Evolutionary conservation across 352 stramenopile genomes (phyloP).

Genomic region (Peronospora belbahrii): DNA sequence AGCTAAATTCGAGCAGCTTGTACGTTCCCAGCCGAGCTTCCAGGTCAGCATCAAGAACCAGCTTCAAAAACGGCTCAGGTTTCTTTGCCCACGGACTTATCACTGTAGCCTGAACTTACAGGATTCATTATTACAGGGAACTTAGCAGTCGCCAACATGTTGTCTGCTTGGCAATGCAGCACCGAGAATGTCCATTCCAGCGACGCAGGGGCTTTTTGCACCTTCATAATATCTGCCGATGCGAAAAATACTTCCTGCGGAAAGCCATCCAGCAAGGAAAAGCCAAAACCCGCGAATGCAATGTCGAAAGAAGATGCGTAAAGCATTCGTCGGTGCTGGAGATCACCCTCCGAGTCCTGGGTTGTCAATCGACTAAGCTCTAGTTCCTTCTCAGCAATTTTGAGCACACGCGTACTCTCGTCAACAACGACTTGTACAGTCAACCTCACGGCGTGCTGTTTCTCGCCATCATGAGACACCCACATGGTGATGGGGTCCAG

Average conservation of each 20-base stretch:
- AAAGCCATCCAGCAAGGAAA: slow-evolving; percentile 68
- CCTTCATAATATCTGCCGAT: slow-evolving; percentile 65
- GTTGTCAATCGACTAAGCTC: slow-evolving; percentile 60
- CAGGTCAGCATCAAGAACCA: slow-evolving; percentile 74
- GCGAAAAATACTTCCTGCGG: slow-evolving; percentile 80
- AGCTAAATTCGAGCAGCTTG: slow-evolving; percentile 66
- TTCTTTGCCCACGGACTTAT: slow-evolving; percentile 56
- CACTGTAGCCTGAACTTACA: slow-evolving; percentile 68
- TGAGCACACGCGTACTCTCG: slow-evolving; percentile 70
- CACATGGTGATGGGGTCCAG: slow-evolving; percentile 61
- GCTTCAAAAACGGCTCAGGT: slow-evolving; percentile 50
- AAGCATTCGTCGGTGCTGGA: slow-evolving; percentile 74
- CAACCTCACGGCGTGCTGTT: slow-evolving; percentile 44
- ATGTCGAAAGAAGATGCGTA: slow-evolving; percentile 80
- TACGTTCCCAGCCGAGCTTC: slow-evolving; percentile 72
- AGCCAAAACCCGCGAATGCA: slow-evolving; percentile 63
- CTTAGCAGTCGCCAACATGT: slow-evolving; percentile 73
- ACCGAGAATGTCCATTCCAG: slow-evolving; percentile 71
- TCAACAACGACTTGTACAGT: slow-evolving; percentile 83
- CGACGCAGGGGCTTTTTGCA: slow-evolving; percentile 62
- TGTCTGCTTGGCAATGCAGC: slow-evolving; percentile 78
- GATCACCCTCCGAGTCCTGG: slow-evolving; percentile 59
- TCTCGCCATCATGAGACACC: slow-evolving; percentile 37
- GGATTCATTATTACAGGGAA: slow-evolving; percentile 83
- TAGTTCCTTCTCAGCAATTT: slow-evolving; percentile 75